Conservation (phyloP, 2,329 filamentous ascomycete species). For the Xylaria sp. region DNA sequence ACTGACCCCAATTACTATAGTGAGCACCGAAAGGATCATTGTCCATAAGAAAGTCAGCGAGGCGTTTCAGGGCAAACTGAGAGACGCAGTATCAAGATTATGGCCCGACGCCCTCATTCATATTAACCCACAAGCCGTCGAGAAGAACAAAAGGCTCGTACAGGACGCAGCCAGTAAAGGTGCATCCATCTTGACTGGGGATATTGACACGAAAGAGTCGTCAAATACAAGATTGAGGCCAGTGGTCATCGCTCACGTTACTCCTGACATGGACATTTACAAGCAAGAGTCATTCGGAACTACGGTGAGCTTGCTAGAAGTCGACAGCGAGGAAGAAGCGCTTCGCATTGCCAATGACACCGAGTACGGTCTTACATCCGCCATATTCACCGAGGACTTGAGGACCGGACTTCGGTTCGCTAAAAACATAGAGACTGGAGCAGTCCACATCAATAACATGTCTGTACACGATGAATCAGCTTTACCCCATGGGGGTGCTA, state of each 20-base stretch:
- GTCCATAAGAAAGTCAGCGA: slow-evolving; percentile 66
- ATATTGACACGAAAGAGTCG: slow-evolving; percentile 50
- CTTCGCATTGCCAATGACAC: slow-evolving; percentile 75
- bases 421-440: slow-evolving; percentile 66
- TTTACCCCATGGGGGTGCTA: slow-evolving; percentile 57
- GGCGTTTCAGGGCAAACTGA: slow-evolving; percentile 59
- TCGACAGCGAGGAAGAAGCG: slow-evolving; percentile 71
- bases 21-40: slow-evolving; percentile 76
- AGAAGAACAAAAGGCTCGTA: slow-evolving; percentile 57
- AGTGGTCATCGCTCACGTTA: slow-evolving; percentile 70
- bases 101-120: slow-evolving; percentile 49
- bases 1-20: not conserved
- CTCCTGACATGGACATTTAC: slow-evolving; percentile 73
- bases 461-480: slow-evolving; percentile 57
- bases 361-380: slow-evolving; percentile 72
- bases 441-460: slow-evolving; percentile 58
- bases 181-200: slow-evolving; percentile 66
- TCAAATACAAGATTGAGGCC: slow-evolving; percentile 64
- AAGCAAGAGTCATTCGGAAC: slow-evolving; percentile 75
- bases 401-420: slow-evolving; percentile 63
- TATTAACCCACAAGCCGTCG: slow-evolving; percentile 45
- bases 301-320: slow-evolving; percentile 68
- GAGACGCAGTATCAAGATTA: slow-evolving; percentile 43
- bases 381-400: slow-evolving; percentile 73
- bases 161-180: slow-evolving; percentile 67